Evolutionary conservation across 306 rosid genomes (phyloP).

Genomic region (Vachellia pachyceras): DNA sequence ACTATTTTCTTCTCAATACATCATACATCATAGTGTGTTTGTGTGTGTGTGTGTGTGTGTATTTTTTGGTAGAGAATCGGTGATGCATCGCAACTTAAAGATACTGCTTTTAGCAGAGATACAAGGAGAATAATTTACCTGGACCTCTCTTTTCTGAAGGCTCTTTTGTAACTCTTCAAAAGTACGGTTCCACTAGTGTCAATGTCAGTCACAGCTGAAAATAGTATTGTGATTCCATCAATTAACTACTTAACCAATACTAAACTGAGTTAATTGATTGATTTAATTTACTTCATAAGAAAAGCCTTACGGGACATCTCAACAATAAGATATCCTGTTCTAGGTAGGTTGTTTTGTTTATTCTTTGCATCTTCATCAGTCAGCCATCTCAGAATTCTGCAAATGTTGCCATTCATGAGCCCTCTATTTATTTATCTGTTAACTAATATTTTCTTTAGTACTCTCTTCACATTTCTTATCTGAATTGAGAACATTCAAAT

Average conservation of each 20-base stretch:
- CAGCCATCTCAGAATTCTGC: slow-evolving; percentile 81
- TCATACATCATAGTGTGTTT: too few species aligned
- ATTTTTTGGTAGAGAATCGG: too few species aligned
- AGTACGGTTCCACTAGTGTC: slow-evolving; percentile 83
- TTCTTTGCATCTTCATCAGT: slow-evolving; percentile 57
- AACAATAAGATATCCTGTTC: slow-evolving; percentile 51
- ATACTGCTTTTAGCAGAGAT: background rate
- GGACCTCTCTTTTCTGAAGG: slow-evolving; percentile 59
- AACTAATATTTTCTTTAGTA: background rate
- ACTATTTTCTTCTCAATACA: too few species aligned
- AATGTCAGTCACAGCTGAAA: slow-evolving; percentile 80
- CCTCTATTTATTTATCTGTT: background rate
- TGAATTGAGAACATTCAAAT: background rate
- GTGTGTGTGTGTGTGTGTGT: too few species aligned
- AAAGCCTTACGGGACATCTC: slow-evolving; percentile 86
- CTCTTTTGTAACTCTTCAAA: slow-evolving; percentile 57
- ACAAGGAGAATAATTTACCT: slow-evolving; percentile 44
- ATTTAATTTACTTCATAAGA: background rate
- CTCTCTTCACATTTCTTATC: background rate
- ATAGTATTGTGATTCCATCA: background rate
- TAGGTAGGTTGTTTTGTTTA: slow-evolving; percentile 32
- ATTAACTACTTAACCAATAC: background rate
- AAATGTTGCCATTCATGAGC: background rate
- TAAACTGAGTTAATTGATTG: background rate
- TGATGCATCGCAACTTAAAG: background rate